Evolutionary conservation across 352 stramenopile species (phyloP), one percentile per base, ranked within the genome.

Genomic region (Phytopythium boreale): DNA sequence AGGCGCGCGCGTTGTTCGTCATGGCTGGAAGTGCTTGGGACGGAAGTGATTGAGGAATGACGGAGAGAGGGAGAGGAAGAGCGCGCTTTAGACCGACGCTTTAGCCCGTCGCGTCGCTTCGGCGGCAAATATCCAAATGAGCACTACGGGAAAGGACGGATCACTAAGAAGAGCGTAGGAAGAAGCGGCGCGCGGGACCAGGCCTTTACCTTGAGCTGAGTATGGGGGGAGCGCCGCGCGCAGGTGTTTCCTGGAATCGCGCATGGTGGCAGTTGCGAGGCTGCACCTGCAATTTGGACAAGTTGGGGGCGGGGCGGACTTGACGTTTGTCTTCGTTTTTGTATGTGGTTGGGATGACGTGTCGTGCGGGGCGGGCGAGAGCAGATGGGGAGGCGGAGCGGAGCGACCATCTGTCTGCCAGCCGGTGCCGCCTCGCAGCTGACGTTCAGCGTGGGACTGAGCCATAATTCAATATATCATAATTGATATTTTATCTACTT

Each of bases 371-470:
- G 34, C 34, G 1, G 34, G 34, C 34, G 10, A 39, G 34, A 39
- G 34, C 34, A 39, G 34, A 39, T 39, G 10, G 34, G 34, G 34
- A 10, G 34, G 31, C 31, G 3, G 31, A 36, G 31, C 31, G 31
- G 31, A 36, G 31, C n/a, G n/a, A n/a, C n/a, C n/a, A n/a, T n/a
- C 29, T 7, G 29, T 8, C 29, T 34, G 29, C 29, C 31, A 39
- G 37, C 24, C 52, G 59, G 61, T 67, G 65, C 64, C 52, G 60
- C 43, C 53, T 34, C 61, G 71, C 62, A 29, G 31, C 20, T 27
- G 6, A 39, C 34, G 29, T 39, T 12, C 34, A 39, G 34, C 34
- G 34, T 10, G 34, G 7, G 6, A 39, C 7, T 2, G 10, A 39
- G 3, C 34, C 5, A 7, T 14, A 39, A 39, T 39, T 39, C 4